Percentiles rank a stretch among this genome's conserved stretches.
phyloP scores from a whole-genome alignment of 768 basidiomycete genomes.

The Amyloporia xantha region DNA sequence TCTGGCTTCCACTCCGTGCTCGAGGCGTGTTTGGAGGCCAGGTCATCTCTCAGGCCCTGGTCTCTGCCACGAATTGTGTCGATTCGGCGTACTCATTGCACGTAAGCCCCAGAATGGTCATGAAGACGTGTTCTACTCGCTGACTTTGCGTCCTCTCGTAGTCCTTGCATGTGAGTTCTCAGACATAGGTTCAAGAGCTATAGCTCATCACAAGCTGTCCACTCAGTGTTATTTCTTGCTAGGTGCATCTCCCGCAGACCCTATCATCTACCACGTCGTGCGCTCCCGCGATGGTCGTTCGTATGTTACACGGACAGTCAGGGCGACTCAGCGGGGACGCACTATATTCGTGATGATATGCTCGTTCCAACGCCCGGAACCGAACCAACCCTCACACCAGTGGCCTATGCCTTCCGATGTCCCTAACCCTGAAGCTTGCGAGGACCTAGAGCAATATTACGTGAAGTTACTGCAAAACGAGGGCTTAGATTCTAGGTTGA shows the following conservation, averaged over 20 bases:
- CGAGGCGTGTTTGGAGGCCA: constrained; percentile 85
- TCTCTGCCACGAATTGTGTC: constrained; percentile 74
- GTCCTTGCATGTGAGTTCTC: constrained; percentile 46
- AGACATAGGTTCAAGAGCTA: background rate
- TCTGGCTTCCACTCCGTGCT: constrained; percentile 53
- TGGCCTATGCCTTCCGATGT: constrained; percentile 58
- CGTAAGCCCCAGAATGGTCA: constrained; percentile 41
- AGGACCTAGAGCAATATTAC: constrained; percentile 44
- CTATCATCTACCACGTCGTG: constrained; percentile 77
- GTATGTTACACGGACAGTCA: constrained; percentile 54
- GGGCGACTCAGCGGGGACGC: constrained; percentile 41
- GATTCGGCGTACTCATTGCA: constrained; percentile 59
- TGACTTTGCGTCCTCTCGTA: background rate
- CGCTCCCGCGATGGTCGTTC: constrained; percentile 67
- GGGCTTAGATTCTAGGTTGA: constrained; percentile 23
- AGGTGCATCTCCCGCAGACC: constrained; percentile 63
- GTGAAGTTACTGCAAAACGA: constrained; percentile 18
- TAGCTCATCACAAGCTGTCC: background rate
- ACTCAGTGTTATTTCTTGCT: constrained; percentile 75
- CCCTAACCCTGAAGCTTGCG: constrained; percentile 54
- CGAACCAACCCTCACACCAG: constrained; percentile 63
- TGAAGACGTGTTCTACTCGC: background rate
- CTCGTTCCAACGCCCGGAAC: constrained; percentile 78
- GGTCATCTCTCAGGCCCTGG: constrained; percentile 83
- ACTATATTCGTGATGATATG: constrained; percentile 62